Conservation (phyloP, 495 filamentous ascomycete genomes). For the Daldinia vernicosa region DNA sequence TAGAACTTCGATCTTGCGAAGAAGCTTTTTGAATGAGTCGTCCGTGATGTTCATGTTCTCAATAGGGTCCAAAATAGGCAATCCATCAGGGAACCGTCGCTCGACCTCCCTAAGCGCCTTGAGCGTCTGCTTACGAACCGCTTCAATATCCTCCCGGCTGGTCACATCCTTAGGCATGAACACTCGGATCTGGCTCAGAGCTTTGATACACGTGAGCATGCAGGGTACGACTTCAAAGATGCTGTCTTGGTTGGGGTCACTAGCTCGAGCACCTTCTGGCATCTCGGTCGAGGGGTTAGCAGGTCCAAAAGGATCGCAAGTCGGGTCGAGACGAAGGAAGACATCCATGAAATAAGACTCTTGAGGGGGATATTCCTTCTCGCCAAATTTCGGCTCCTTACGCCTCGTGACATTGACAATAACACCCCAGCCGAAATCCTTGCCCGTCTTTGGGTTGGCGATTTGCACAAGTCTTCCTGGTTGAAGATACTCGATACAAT, state of each 20-base stretch:
- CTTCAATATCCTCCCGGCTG: conserved; percentile 67
- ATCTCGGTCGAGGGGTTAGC: conserved; percentile 45
- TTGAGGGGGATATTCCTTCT: conserved; percentile 72
- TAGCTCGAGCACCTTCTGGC: conserved; percentile 59
- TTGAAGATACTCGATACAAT: conserved; percentile 81
- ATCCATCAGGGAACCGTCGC: conserved; percentile 89
- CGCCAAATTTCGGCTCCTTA: conserved; percentile 63
- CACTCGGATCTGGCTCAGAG: conserved; percentile 78
- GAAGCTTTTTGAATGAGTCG: conserved; percentile 88
- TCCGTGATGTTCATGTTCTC: conserved; percentile 95
- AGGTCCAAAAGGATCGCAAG: conserved; percentile 44
- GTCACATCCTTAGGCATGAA: conserved; percentile 80
- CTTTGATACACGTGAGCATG: conserved; percentile 80
- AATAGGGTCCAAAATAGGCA: conserved; percentile 87
- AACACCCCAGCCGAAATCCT: conserved; percentile 93
- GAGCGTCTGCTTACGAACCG: conserved; percentile 63
- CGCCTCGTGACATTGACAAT: conserved; percentile 76
- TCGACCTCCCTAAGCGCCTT: conserved; percentile 74
- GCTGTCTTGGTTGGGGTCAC: conserved; percentile 40
- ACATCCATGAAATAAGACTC: conserved; percentile 84
- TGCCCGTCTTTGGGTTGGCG: conserved; percentile 68
- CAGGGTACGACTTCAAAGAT: conserved; percentile 85
- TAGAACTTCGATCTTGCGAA: conserved; percentile 95
- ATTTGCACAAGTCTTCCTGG: conserved; percentile 85
- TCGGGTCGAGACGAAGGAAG: conserved; percentile 68